Evolutionary conservation across 306 rosid genomes (phyloP).

Genomic region (Castanea sativa): DNA sequence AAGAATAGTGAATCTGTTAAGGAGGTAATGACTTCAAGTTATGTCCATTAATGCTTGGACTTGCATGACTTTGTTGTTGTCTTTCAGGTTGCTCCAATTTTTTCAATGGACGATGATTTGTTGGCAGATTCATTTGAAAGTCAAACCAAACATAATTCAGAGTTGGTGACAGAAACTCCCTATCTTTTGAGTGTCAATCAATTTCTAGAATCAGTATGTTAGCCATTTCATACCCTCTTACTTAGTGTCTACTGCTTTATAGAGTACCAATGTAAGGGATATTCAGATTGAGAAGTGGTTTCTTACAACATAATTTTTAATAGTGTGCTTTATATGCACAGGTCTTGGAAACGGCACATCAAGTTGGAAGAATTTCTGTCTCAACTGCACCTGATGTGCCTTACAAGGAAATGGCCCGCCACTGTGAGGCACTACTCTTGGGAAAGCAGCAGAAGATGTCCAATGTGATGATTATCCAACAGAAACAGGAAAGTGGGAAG

Average conservation of each 20-base stretch:
- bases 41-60: conserved; percentile 15
- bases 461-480: conserved; percentile 52
- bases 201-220: conserved; percentile 86
- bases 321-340: conserved; percentile 25
- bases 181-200: conserved; percentile 68
- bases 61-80: conserved; percentile 14
- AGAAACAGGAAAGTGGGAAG: conserved; percentile 34
- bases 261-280: background rate
- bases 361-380: conserved; percentile 60
- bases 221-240: conserved; percentile 22
- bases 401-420: conserved; percentile 75
- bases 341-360: conserved; percentile 71
- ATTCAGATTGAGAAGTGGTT: background rate
- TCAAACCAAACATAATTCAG: conserved; percentile 41
- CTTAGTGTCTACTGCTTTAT: conserved; percentile 2
- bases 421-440: conserved; percentile 71
- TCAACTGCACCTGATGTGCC: conserved; percentile 50
- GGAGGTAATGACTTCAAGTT: conserved; percentile 26
- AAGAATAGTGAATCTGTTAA: conserved; percentile 17
- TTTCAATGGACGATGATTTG: conserved; percentile 57
- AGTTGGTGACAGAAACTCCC: conserved; percentile 40
- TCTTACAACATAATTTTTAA: conserved; percentile 4
- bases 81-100: conserved; percentile 47
- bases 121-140: conserved; percentile 51
- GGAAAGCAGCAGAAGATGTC: conserved; percentile 84